Conservation (phyloP, 225 moss, liverwort and hornwort genomes). For the Anthoceros angustus region DNA sequence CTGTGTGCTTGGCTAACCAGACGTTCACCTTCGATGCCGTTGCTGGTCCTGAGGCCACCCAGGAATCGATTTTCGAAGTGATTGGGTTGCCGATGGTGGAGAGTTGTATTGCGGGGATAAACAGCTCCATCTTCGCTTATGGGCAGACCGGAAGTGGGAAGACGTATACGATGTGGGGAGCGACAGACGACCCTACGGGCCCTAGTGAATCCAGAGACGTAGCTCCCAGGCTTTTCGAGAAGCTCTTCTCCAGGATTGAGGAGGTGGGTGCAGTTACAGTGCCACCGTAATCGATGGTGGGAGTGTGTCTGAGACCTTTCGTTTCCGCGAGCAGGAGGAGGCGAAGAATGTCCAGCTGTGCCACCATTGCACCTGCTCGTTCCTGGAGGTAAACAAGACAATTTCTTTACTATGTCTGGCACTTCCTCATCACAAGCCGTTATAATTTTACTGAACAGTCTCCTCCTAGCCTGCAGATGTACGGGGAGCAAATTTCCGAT, state of each 20-base stretch:
- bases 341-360: slow-evolving; percentile 33
- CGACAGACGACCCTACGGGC: slow-evolving; percentile 29
- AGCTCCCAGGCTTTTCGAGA: slow-evolving; percentile 77
- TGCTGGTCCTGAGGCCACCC: slow-evolving; percentile 20
- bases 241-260: slow-evolving; percentile 56
- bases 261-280: slow-evolving; percentile 25
- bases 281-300: too few species aligned
- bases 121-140: slow-evolving; percentile 99
- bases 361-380: slow-evolving; percentile 90
- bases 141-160: slow-evolving; percentile 72
- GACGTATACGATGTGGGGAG: slow-evolving; percentile 96
- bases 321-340: slow-evolving; percentile 45
- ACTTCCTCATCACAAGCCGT: not conserved
- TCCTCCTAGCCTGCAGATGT: slow-evolving; percentile 35
- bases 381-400: slow-evolving; percentile 47
- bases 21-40: slow-evolving; percentile 78
- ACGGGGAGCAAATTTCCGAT: slow-evolving; percentile 88
- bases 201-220: slow-evolving; percentile 50
- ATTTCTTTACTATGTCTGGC: not conserved
- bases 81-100: slow-evolving; percentile 97
- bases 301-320: not conserved
- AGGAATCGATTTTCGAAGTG: slow-evolving; percentile 76
- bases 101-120: slow-evolving; percentile 91
- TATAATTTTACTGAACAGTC: not conserved
- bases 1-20: slow-evolving; percentile 49